Evolutionary conservation across 2,329 filamentous ascomycete species (phyloP).

Genomic region (Nothopassalora personata): DNA sequence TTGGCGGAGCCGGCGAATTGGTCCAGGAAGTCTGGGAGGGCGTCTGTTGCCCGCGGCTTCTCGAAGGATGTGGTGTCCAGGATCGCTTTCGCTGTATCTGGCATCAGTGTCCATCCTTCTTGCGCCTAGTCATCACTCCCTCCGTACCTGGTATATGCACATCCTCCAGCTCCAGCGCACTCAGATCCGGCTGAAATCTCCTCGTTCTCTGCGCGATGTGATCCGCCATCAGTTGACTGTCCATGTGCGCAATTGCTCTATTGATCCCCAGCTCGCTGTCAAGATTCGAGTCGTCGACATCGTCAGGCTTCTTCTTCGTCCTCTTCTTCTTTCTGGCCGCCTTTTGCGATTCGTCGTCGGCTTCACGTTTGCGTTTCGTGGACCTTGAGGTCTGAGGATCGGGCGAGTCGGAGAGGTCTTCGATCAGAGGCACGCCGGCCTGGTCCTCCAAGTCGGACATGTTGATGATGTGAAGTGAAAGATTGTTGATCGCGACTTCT

Average conservation of each 20-base stretch:
- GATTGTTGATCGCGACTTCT: not conserved
- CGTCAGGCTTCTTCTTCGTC: slow-evolving; percentile 53
- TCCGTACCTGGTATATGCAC: slow-evolving; percentile 67
- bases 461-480: slow-evolving; percentile 7
- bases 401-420: slow-evolving; percentile 35
- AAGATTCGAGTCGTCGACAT: slow-evolving; percentile 58
- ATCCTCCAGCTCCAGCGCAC: slow-evolving; percentile 77
- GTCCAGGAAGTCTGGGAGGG: slow-evolving; percentile 75
- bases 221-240: slow-evolving; percentile 76
- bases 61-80: slow-evolving; percentile 73
- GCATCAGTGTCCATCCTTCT: slow-evolving; percentile 11
- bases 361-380: slow-evolving; percentile 40
- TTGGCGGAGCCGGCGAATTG: slow-evolving; percentile 43
- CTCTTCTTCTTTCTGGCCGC: slow-evolving; percentile 39
- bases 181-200: slow-evolving; percentile 74
- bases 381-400: slow-evolving; percentile 25
- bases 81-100: slow-evolving; percentile 60
- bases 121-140: not conserved
- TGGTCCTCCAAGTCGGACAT: slow-evolving; percentile 45
- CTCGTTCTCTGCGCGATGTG: slow-evolving; percentile 74
- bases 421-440: slow-evolving; percentile 41
- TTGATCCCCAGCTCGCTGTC: slow-evolving; percentile 58
- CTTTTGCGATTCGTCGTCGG: slow-evolving; percentile 31
- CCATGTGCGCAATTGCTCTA: slow-evolving; percentile 73
- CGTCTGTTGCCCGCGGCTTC: slow-evolving; percentile 60